These are phyloP conservation scores for Cryptococcus sp. DNA, from an alignment of 1,284 basidiomycete genomes.

Conservation along the genomic window DNA sequence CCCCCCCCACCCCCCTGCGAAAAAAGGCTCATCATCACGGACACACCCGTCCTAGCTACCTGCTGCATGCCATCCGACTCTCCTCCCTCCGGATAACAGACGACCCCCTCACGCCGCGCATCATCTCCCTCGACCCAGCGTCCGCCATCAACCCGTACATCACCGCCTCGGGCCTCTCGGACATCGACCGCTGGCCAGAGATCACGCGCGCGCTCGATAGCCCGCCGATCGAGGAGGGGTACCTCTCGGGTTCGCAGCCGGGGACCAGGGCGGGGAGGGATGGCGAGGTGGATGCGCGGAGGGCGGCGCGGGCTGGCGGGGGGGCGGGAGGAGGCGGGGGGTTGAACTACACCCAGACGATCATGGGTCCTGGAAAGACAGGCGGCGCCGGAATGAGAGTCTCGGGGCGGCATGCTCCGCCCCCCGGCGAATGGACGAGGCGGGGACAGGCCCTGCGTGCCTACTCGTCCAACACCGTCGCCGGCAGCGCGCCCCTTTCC, in stretches of 20 bases:
- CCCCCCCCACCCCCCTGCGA: neutral
- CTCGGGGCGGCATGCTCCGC: conserved; percentile 18
- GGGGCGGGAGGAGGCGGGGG: conserved; percentile 52
- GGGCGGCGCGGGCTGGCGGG: no score
- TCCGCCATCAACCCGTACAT: conserved; percentile 78
- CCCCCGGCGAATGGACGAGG: conserved; percentile 9
- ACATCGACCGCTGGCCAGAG: conserved; percentile 77
- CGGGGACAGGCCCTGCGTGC: conserved; percentile 16
- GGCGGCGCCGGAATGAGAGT: conserved; percentile 69
- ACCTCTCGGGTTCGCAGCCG: conserved; percentile 1
- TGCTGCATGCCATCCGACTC: conserved; percentile 78
- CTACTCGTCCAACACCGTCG: conserved; percentile 21
- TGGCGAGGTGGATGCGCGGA: conserved; percentile 3
- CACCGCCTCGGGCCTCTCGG: conserved; percentile 69
- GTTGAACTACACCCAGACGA: conserved; percentile 79
- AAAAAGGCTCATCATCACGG: neutral
- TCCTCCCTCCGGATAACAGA: conserved; percentile 82
- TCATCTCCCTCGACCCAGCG: conserved; percentile 63
- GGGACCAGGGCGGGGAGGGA: neutral
- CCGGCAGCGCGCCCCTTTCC: conserved; percentile 9
- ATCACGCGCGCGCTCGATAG: conserved; percentile 55
- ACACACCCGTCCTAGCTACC: conserved; percentile 68
- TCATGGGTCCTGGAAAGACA: conserved; percentile 63
- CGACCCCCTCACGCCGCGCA: conserved; percentile 72
- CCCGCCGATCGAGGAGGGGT: conserved; percentile 57